These are phyloP conservation scores for Pterocarpus macrocarpus DNA, from an alignment of 306 rosid species.

Conservation along the genomic window DNA sequence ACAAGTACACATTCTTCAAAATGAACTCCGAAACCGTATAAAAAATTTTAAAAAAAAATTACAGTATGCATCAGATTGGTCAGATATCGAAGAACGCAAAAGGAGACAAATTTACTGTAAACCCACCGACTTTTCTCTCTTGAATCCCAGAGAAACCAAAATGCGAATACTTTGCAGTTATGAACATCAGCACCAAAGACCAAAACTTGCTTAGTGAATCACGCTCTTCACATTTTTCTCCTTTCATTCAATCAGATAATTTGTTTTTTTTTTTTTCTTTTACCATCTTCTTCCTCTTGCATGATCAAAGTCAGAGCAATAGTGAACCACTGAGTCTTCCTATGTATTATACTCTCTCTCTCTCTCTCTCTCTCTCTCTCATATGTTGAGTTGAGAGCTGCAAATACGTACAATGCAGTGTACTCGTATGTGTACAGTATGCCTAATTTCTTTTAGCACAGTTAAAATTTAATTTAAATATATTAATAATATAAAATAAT, in stretches of 20 bases:
- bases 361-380: conserved; percentile 42
- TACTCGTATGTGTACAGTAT: conserved; percentile 27
- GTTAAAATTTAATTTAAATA: not conserved
- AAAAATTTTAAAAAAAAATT: not conserved
- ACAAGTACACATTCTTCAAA: conserved; percentile 36
- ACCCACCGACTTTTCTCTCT: conserved; percentile 55
- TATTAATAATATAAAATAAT: too few relatives aligned
- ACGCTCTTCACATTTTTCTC: conserved; percentile 27
- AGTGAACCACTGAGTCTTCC: conserved; percentile 55
- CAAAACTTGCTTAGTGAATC: conserved; percentile 30
- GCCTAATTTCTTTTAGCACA: not conserved
- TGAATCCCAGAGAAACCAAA: conserved; percentile 52
- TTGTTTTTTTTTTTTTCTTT: not conserved
- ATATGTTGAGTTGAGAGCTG: conserved; percentile 41
- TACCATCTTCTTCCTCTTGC: conserved; percentile 19
- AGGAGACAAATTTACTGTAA: conserved; percentile 29
- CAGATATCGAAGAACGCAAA: conserved; percentile 11
- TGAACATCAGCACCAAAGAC: conserved; percentile 41
- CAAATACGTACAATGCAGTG: conserved; percentile 39
- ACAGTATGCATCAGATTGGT: conserved; percentile 40
- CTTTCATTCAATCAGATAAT: not conserved
- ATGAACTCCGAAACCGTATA: conserved; percentile 39
- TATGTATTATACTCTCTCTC: conserved; percentile 46
- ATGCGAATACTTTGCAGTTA: conserved; percentile 45
- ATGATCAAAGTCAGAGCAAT: conserved; percentile 64